Conservation (phyloP, 2,329 filamentous ascomycete species). For the Aspergillus phoenicis region DNA sequence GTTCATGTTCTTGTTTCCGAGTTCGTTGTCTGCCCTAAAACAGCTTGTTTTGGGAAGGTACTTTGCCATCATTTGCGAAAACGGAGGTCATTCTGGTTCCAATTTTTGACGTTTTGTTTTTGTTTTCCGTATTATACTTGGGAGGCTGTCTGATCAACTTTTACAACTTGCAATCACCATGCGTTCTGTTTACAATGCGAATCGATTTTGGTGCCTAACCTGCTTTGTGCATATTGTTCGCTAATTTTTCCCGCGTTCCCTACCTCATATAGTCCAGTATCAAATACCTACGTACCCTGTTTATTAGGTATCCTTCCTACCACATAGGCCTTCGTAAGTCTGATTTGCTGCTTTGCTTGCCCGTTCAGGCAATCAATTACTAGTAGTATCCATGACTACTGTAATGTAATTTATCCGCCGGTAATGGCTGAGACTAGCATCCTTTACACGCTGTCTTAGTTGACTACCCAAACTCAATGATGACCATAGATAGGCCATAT, state of each 20-base stretch:
- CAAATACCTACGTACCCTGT: background rate
- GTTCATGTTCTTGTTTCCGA: slow-evolving; percentile 19
- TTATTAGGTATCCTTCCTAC: too few relatives aligned
- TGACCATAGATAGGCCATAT: too few relatives aligned
- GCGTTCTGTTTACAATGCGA: slow-evolving; percentile 9
- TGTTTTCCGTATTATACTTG: slow-evolving; percentile 29
- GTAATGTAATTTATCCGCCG: too few relatives aligned
- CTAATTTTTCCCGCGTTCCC: background rate
- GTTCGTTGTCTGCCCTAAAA: background rate
- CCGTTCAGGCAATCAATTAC: too few relatives aligned
- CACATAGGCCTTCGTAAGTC: too few relatives aligned
- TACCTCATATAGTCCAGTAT: background rate
- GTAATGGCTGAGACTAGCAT: too few relatives aligned
- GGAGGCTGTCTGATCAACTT: slow-evolving; percentile 46
- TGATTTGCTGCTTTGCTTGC: too few relatives aligned
- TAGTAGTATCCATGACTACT: too few relatives aligned
- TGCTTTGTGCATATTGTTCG: slow-evolving; percentile 17
- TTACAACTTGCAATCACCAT: slow-evolving; percentile 16
- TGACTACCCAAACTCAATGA: too few relatives aligned
- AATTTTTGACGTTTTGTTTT: background rate
- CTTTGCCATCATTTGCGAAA: slow-evolving; percentile 4
- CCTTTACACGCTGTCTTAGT: too few relatives aligned
- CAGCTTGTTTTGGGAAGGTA: slow-evolving; percentile 7
- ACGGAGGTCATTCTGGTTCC: slow-evolving; percentile 18
- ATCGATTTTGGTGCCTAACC: slow-evolving; percentile 6